phyloP scores from a whole-genome alignment of 805 yeast genomes.

The Candida peoriensis region DNA sequence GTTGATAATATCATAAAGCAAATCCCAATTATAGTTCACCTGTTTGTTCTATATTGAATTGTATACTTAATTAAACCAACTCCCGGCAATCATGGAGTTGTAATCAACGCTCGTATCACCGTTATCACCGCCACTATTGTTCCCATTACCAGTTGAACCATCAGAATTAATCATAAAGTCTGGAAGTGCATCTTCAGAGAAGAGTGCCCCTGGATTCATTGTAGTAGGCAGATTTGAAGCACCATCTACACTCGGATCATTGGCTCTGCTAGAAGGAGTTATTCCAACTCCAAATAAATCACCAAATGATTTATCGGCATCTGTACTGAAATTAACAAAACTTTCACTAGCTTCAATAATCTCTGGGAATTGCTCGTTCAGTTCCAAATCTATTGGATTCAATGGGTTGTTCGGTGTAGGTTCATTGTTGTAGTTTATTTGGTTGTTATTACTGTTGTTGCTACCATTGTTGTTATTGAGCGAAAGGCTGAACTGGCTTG shows the following conservation, averaged over 20 bases:
- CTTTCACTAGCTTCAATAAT: conserved; percentile 9
- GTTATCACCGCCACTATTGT: background rate
- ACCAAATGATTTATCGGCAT: conserved; percentile 14
- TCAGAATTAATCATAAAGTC: background rate
- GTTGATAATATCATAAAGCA: too few species aligned
- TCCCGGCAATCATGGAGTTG: conserved; percentile 16
- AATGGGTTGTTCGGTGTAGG: conserved; percentile 5
- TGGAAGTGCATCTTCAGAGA: too few species aligned
- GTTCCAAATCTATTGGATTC: conserved; percentile 6
- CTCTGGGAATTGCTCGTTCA: conserved; percentile 10
- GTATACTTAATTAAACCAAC: conserved; percentile 21
- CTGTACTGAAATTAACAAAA: conserved; percentile 8
- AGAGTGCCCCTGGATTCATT: too few species aligned
- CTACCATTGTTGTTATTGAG: conserved; percentile 2
- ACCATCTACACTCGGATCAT: background rate
- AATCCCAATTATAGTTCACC: too few species aligned
- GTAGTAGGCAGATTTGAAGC: too few species aligned
- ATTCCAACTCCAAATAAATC: conserved; percentile 15
- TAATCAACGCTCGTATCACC: conserved; percentile 12
- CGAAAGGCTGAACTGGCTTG: conserved; percentile 7
- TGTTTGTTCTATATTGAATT: too few species aligned
- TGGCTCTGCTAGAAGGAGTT: background rate
- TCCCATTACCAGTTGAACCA: background rate
- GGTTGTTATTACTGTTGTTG: too few species aligned
- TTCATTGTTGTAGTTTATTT: too few species aligned